Evolutionary conservation across 306 rosid genomes (phyloP), one percentile per base, ranked within the genome.

Genomic region (Malus sylvestris): DNA sequence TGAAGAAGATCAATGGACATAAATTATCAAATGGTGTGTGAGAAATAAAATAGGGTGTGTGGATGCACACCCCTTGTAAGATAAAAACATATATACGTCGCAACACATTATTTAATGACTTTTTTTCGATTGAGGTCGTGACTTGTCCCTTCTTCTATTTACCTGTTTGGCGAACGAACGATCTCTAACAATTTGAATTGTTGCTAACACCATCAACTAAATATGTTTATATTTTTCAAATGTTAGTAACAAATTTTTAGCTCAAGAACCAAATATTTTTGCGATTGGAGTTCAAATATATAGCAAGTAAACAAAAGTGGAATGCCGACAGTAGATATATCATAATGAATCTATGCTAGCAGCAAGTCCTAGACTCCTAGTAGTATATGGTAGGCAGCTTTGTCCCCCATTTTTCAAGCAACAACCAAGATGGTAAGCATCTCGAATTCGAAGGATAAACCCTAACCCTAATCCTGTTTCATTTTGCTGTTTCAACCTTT

Each of bases 331-430:
- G 53, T n/a, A 20, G 15, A 75, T 35, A 45, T 51, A 69, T 74
- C 64, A 7, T 18, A 60, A 25, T 46, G 25, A 63, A 63, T 66
- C 55, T 40, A 40, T 7, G 44, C 44, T n/a, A 73, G 38, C 53
- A 75, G 76, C 29, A 29, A 63, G 62, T 40, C 19, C 6, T 33
- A 6, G 44, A 46, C 44, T 27, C 10, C 25, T 7, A 44, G 32
- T 33, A 6, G 38, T 33, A 33, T 8, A 27, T 35, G 40, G 67
- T 27, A 11, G 57, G 22, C 16, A 27, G 16, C 49, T 60, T 46
- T 71, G 86, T 63, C 76, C 72, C 75, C 79, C 72, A 65, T 40
- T 79, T 79, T 45, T 60, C 67, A 42, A 35, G 80, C 86, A 75
- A 67, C 13, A 2, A 38, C 49, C 30, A 70, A 49, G 65, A 66